A percentile compares a stretch with the other conserved stretches of the same genome.
Conservation (phyloP, 495 filamentous ascomycete genomes). For the Xylaria longipes region DNA sequence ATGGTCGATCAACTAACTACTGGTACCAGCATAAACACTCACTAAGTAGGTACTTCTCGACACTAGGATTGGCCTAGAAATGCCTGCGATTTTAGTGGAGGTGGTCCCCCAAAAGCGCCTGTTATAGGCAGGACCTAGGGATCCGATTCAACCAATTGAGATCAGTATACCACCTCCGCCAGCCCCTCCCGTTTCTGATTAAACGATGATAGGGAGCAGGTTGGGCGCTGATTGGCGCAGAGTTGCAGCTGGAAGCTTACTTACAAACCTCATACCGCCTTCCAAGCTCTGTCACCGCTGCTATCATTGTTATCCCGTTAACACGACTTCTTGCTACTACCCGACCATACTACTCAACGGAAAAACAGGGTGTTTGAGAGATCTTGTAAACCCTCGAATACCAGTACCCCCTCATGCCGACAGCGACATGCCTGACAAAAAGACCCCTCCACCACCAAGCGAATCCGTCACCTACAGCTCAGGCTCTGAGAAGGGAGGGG, state of each 20-base stretch:
- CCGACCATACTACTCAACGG: neutral
- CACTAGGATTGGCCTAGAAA: neutral
- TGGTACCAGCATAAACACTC: neutral
- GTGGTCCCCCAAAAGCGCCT: neutral
- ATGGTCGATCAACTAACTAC: neutral
- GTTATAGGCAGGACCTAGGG: neutral
- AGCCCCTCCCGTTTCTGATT: conserved; percentile 15
- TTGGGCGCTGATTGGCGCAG: neutral
- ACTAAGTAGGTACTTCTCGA: neutral
- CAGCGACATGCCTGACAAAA: conserved; percentile 22
- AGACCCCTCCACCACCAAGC: conserved; percentile 33
- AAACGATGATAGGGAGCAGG: conserved; percentile 1
- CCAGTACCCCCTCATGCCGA: neutral
- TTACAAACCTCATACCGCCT: neutral
- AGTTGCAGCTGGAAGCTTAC: neutral
- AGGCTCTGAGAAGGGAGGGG: conserved; percentile 47
- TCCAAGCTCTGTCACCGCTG: neutral
- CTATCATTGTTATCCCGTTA: neutral
- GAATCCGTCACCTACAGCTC: conserved; percentile 59
- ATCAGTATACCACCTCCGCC: neutral
- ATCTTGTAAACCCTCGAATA: neutral
- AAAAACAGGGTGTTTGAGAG: conserved; percentile 3
- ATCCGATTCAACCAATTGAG: neutral
- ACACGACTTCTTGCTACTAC: neutral
- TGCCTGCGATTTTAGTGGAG: neutral